phyloP scores from a whole-genome alignment of 805 yeast species.

The Kodamaea lidongshanica region DNA sequence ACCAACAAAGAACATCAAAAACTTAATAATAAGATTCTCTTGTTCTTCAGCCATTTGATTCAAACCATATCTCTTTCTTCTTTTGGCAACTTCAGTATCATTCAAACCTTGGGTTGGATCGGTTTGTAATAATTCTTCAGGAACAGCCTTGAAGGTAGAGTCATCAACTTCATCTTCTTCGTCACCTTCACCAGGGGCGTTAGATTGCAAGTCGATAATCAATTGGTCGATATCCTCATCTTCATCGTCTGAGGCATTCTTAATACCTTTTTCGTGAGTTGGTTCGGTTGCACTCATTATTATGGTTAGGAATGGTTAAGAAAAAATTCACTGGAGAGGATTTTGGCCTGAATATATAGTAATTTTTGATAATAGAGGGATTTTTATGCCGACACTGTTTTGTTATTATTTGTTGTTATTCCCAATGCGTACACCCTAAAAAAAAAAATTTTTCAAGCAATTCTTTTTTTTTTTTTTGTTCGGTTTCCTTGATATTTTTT shows the following conservation, averaged over 20 bases:
- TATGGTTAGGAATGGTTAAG: conserved; percentile 3
- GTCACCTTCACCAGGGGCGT: conserved; percentile 35
- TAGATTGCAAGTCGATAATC: conserved; percentile 72
- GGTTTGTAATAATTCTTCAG: conserved; percentile 80
- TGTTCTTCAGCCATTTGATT: conserved; percentile 88
- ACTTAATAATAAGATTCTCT: conserved; percentile 74
- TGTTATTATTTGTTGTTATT: conserved; percentile 4
- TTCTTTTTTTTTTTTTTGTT: conserved; percentile 3
- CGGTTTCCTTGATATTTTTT: too few species aligned
- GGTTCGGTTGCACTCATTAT: conserved; percentile 42
- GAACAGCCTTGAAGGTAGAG: conserved; percentile 58
- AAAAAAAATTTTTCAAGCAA: conserved; percentile 2
- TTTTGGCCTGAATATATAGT: conserved; percentile 4
- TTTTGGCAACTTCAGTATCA: conserved; percentile 67
- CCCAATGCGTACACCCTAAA: conserved; percentile 5
- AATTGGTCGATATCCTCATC: conserved; percentile 57
- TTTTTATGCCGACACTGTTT: too few species aligned
- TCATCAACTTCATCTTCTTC: conserved; percentile 25
- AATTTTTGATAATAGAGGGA: conserved; percentile 3
- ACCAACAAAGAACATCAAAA: conserved; percentile 84
- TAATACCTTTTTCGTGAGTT: conserved; percentile 47
- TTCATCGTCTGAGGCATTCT: conserved; percentile 48
- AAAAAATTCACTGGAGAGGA: conserved; percentile 4
- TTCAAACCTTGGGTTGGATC: conserved; percentile 73
- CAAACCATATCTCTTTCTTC: conserved; percentile 87